Percentiles rank a stretch among this genome's conserved stretches.
These are phyloP conservation scores for Lactifluus echinatus DNA, from an alignment of 768 basidiomycete species.

Conservation along the genomic window DNA sequence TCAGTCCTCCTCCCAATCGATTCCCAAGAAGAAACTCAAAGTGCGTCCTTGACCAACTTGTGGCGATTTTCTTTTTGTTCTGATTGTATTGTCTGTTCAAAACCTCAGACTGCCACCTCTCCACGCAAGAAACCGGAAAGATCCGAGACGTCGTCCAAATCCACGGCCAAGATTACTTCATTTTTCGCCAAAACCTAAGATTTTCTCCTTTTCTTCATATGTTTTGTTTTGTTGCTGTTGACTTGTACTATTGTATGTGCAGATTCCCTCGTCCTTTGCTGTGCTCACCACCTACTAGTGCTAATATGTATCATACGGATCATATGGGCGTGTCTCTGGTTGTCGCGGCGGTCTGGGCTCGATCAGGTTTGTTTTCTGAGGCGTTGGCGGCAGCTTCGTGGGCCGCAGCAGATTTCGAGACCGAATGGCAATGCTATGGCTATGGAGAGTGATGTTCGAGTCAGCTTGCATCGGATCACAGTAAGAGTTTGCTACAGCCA, in stretches of 20 bases:
- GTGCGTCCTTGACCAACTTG: not conserved
- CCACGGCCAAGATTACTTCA: slow-evolving; percentile 19
- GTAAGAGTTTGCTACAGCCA: too few species aligned
- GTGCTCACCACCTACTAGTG: too few species aligned
- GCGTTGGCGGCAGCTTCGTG: too few species aligned
- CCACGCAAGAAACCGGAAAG: slow-evolving; percentile 15
- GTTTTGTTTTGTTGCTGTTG: not conserved
- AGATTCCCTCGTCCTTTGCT: not conserved
- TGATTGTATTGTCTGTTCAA: not conserved
- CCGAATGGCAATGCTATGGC: too few species aligned
- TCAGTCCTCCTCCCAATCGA: not conserved
- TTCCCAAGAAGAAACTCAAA: slow-evolving; percentile 1
- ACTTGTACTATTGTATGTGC: not conserved
- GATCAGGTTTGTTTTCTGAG: too few species aligned
- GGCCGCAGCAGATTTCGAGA: too few species aligned
- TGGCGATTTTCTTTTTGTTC: not conserved
- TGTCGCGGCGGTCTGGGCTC: not conserved
- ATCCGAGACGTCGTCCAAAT: not conserved
- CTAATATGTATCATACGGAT: not conserved
- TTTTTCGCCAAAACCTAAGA: slow-evolving; percentile 14
- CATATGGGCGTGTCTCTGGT: not conserved
- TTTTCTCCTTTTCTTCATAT: not conserved
- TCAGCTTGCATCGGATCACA: too few species aligned
- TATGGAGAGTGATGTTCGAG: too few species aligned
- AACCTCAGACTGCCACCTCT: not conserved